Conservation (phyloP, 1,139 yeast genomes). For the Suhomyces bolitotheri region DNA sequence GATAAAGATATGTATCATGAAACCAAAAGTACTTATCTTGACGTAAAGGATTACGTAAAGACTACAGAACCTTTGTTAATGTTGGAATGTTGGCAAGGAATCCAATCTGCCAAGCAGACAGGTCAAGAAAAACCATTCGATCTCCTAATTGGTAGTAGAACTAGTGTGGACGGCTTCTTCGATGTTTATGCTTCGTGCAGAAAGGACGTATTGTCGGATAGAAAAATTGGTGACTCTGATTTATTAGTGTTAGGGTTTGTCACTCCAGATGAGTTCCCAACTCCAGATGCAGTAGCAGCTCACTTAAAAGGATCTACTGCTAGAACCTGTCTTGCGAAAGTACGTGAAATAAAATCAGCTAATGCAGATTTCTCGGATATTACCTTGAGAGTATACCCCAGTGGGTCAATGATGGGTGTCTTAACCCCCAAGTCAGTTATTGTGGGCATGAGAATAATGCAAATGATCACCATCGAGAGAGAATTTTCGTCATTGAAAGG, state of each 20-base stretch:
- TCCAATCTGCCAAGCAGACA: slow-evolving; percentile 70
- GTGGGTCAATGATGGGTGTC: slow-evolving; percentile 50
- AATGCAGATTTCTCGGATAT: slow-evolving; percentile 69
- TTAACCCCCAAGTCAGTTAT: slow-evolving; percentile 66
- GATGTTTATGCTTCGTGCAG: slow-evolving; percentile 83
- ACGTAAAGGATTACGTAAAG: slow-evolving; percentile 63
- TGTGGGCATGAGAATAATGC: slow-evolving; percentile 72
- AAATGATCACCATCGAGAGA: slow-evolving; percentile 89
- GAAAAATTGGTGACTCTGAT: slow-evolving; percentile 72
- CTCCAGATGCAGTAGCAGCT: slow-evolving; percentile 20
- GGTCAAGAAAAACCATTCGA: slow-evolving; percentile 66
- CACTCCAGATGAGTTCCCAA: slow-evolving; percentile 23
- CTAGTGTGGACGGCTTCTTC: slow-evolving; percentile 81
- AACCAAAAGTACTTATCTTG: slow-evolving; percentile 45
- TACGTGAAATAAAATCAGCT: slow-evolving; percentile 67
- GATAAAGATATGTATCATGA: slow-evolving; percentile 40
- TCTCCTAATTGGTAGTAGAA: slow-evolving; percentile 72
- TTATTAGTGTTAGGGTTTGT: slow-evolving; percentile 64
- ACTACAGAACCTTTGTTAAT: slow-evolving; percentile 78
- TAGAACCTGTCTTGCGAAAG: slow-evolving; percentile 71
- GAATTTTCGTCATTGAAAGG: slow-evolving; percentile 86
- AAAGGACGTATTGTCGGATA: slow-evolving; percentile 49
- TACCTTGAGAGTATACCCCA: slow-evolving; percentile 64
- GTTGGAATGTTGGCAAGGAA: slow-evolving; percentile 93
- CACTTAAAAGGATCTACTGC: slow-evolving; percentile 32